Base-by-base conservation (phyloP, 1,139 yeast genomes). In the Chernovozyma aurita region DNA sequence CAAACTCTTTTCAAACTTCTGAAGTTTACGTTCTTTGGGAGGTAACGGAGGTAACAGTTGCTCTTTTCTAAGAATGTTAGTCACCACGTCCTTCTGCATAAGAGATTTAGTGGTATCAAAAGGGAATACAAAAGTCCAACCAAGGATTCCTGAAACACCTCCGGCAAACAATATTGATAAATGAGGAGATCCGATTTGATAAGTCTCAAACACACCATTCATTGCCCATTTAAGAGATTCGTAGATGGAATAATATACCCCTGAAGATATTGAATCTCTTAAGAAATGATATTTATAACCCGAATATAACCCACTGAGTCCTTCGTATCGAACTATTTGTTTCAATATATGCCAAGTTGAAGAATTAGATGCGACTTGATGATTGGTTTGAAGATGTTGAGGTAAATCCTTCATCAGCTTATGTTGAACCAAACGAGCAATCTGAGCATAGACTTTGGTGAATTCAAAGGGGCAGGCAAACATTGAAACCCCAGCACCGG, bases 391-490 rank as follows among this genome's bases (percentile, higher is more conserved):
- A 18, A 42, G 38, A 27, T 30, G 39, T 21, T 44, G 42, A 6
- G 55, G 50, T 16, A 44, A 25, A 18, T 47, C 50, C 25, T 35
- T 38, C 30, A 38, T 31, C 30, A 50, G 53, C 35, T 43, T 56
- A 37, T 36, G 43, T 43, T 68, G 67, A 32, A 74, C 70, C 49
- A 78, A 53, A 41, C 73, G 52, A 47, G 78, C 66, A 48, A 86
- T 74, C 55, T 87, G 95, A 29, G 92, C 83, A 42, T 83, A 85
- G 6, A 86, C 70, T 53, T 87, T 87, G 34, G 92, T 80, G 55
- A 85, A 78, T 55, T 86, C 96, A 54, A 86, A 86, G 0, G 96
- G 96, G 48, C 92, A 82, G 3, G 94, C 85, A 53, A 84, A 75
- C 4, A 76, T 35, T 2, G 88, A 73, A 12, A 83, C 80, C 1